Evolutionary conservation across 176 grass and related monocot species (phyloP), one percentile per base, ranked within the genome.

Genomic region (Bolboschoenus planiculmis): DNA sequence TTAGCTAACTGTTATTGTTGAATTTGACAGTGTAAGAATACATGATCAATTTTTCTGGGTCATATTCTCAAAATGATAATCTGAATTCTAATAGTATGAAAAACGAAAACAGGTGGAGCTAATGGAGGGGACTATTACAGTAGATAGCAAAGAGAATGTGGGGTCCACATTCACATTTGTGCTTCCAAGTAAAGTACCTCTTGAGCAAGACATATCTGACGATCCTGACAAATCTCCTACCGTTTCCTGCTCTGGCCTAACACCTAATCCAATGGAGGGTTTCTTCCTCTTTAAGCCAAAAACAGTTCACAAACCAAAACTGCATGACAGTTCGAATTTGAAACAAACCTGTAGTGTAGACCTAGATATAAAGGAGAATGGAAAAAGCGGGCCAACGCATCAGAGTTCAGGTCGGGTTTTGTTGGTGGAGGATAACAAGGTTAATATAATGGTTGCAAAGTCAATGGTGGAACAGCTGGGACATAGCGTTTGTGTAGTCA

Each of bases 371-470:
- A 81, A 81, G 6, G 56, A 46, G 23, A 37, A 63, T 7, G 80
- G 56, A 24, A 63, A 64, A 66, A 47, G 24, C 23, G 27, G 40
- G 46, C 44, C 44, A 27, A 53, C 20, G 5, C 72, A 30, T 14
- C 44, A 77, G 72, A 77, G 42, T 42, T 83, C 88, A 70, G 59
- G 77, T 42, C 89, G 81, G 65, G 94, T 97, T 83, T 92, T 97
- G 78, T 90, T 97, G 51, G 94, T 97, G 46, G 94, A 97, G 85
- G 94, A 97, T 89, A 94, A 97, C 78, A 88, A 66, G 68, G 86
- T 97, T 83, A 97, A 94, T 78, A 89, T 94, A 89, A 92, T 97
- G 47, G 95, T 97, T 59, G 95, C 92, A 33, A 90, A 91, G 89
- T 92, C 90, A 80, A 97, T 97, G 94, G 71, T 97, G 72, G 88